phyloP scores from a whole-genome alignment of 2,329 filamentous ascomycete species.

The Claviceps pusilla region DNA sequence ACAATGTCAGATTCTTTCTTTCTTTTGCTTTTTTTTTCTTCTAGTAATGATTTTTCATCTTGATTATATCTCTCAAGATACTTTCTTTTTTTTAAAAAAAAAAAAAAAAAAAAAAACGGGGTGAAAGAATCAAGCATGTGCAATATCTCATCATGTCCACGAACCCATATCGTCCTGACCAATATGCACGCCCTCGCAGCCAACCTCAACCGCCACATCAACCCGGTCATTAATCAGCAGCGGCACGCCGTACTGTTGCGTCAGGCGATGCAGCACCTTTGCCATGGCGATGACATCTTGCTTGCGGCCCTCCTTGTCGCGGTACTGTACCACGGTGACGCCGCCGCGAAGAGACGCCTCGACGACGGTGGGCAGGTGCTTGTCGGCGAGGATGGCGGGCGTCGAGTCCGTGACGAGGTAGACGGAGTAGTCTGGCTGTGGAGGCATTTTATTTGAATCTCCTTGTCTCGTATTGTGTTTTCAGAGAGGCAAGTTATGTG shows the following conservation, averaged over 20 bases:
- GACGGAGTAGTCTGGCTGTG: slow-evolving; percentile 54
- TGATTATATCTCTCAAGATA: too few relatives aligned
- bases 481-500: not conserved
- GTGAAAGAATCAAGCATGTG: not conserved
- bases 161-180: slow-evolving; percentile 85
- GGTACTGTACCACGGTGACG: slow-evolving; percentile 75
- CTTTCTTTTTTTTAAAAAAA: not conserved
- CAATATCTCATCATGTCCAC: slow-evolving; percentile 10
- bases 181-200: slow-evolving; percentile 83
- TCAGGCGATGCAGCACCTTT: slow-evolving; percentile 54
- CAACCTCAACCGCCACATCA: slow-evolving; percentile 72
- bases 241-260: slow-evolving; percentile 52
- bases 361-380: slow-evolving; percentile 58
- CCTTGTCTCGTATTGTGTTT: too few relatives aligned
- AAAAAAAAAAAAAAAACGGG: not conserved
- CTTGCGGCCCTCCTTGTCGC: slow-evolving; percentile 74
- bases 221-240: slow-evolving; percentile 87
- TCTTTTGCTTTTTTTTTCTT: not conserved
- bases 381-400: slow-evolving; percentile 60
- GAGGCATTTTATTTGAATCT: not conserved
- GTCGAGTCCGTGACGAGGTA: slow-evolving; percentile 93
- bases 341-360: slow-evolving; percentile 62
- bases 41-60: too few relatives aligned
- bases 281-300: slow-evolving; percentile 56
- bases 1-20: not conserved